Percentiles rank a stretch among this genome's conserved stretches.
Evolutionary conservation across 371 early-diverging fungal species (phyloP).

Genomic region (Mucor velutinosus): DNA sequence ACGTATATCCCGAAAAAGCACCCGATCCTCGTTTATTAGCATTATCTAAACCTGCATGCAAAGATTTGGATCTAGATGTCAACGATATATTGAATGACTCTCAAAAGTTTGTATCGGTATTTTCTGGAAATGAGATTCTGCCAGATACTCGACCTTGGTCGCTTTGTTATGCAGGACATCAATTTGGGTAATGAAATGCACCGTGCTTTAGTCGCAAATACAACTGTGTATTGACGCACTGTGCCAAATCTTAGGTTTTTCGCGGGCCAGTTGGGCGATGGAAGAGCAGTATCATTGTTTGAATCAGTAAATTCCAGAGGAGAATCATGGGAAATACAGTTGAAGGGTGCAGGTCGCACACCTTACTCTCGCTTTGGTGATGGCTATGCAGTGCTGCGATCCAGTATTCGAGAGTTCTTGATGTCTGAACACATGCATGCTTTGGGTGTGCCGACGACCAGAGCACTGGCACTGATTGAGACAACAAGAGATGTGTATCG

Average conservation of each 20-base stretch:
- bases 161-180: slow-evolving; percentile 87
- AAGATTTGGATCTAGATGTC: slow-evolving; percentile 46
- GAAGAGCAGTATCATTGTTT: slow-evolving; percentile 81
- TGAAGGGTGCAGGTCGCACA: slow-evolving; percentile 87
- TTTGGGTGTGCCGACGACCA: slow-evolving; percentile 80
- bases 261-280: slow-evolving; percentile 86
- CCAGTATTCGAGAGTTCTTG: slow-evolving; percentile 85
- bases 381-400: slow-evolving; percentile 83
- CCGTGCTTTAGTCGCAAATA: not conserved
- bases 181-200: slow-evolving; percentile 71
- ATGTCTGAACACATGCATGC: slow-evolving; percentile 79
- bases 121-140: slow-evolving; percentile 47
- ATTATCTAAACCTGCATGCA: slow-evolving; percentile 38
- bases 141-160: slow-evolving; percentile 78
- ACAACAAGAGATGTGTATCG: slow-evolving; percentile 69
- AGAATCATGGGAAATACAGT: slow-evolving; percentile 77
- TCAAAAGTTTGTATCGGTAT: slow-evolving; percentile 37
- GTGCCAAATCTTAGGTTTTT: slow-evolving; percentile 33
- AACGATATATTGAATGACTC: slow-evolving; percentile 14
- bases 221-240: not conserved
- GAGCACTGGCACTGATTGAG: slow-evolving; percentile 71
- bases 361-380: slow-evolving; percentile 89
- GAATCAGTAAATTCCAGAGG: slow-evolving; percentile 43
- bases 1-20: slow-evolving; percentile 57
- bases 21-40: slow-evolving; percentile 52